These are phyloP conservation scores for Aspergillus indologenus DNA, from an alignment of 495 filamentous ascomycete species.

Conservation along the genomic window DNA sequence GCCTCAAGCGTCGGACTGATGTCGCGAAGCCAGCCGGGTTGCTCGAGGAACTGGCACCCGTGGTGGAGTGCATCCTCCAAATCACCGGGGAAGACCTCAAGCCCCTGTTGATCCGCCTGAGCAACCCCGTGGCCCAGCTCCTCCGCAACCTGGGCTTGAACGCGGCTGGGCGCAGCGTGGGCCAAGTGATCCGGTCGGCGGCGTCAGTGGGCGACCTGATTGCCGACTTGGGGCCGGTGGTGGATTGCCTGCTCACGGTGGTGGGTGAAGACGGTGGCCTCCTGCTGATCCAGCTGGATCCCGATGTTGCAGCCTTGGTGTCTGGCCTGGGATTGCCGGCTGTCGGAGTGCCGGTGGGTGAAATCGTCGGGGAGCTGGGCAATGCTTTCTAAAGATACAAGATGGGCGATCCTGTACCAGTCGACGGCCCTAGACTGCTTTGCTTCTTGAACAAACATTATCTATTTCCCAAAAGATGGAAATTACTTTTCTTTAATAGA, in stretches of 20 bases:
- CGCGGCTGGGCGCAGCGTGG: conserved; percentile 8
- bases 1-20: conserved; percentile 11
- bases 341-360: conserved; percentile 14
- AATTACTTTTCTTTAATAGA: no score
- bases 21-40: conserved; percentile 10
- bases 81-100: conserved; percentile 13
- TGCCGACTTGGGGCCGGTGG: conserved; percentile 18
- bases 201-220: conserved; percentile 21
- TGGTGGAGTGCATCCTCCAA: conserved; percentile 15
- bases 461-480: no score
- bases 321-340: conserved; percentile 17
- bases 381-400: no score
- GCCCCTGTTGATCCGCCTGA: conserved; percentile 16
- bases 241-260: conserved; percentile 26
- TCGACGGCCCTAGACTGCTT: no score
- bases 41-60: conserved; percentile 15
- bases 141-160: conserved; percentile 15
- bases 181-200: conserved; percentile 13
- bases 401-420: no score
- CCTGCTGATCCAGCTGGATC: conserved; percentile 22
- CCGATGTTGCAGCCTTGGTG: conserved; percentile 22
- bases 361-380: conserved; percentile 1
- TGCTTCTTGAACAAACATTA: no score
- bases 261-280: conserved; percentile 20
- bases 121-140: conserved; percentile 12